Evolutionary conservation across 2,329 filamentous ascomycete species (phyloP).

Genomic region (Apiospora aurea): DNA sequence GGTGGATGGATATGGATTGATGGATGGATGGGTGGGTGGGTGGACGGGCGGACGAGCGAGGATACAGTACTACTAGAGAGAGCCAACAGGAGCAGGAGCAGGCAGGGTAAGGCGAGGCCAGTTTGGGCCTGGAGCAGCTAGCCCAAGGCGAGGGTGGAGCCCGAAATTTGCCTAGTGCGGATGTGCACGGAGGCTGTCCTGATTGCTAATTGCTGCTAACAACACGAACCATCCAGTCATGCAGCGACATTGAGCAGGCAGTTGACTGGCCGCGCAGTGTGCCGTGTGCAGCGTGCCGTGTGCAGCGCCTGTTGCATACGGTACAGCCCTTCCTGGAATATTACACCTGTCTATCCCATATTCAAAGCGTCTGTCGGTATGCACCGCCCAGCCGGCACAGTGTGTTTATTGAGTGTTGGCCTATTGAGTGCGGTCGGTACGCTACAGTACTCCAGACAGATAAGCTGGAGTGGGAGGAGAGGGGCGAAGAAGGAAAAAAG

Average conservation of each 20-base stretch:
- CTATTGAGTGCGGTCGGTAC: too few species aligned
- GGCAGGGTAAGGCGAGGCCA: neutral
- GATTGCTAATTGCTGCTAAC: constrained; percentile 19
- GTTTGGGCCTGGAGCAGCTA: constrained; percentile 4
- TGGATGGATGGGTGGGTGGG: constrained; percentile 11
- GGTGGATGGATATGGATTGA: constrained; percentile 30
- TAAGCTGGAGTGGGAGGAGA: too few species aligned
- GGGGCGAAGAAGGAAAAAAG: too few species aligned
- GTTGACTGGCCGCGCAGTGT: too few species aligned
- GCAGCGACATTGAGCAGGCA: neutral
- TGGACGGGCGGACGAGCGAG: neutral
- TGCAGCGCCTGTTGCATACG: neutral
- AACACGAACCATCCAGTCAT: constrained; percentile 10
- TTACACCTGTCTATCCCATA: too few species aligned
- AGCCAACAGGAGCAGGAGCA: neutral
- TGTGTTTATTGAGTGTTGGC: too few species aligned
- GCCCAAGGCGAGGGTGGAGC: constrained; percentile 15
- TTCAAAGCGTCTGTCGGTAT: too few species aligned
- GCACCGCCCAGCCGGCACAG: too few species aligned
- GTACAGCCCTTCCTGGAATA: neutral
- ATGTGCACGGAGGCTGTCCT: constrained; percentile 18
- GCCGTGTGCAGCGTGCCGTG: neutral
- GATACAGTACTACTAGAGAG: too few species aligned
- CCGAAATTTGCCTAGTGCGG: constrained; percentile 17
- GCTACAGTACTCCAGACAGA: too few species aligned